Evolutionary conservation across 2,329 filamentous ascomycete species (phyloP), one percentile per base, ranked within the genome.

Genomic region (Aspergillus arachidicola): DNA sequence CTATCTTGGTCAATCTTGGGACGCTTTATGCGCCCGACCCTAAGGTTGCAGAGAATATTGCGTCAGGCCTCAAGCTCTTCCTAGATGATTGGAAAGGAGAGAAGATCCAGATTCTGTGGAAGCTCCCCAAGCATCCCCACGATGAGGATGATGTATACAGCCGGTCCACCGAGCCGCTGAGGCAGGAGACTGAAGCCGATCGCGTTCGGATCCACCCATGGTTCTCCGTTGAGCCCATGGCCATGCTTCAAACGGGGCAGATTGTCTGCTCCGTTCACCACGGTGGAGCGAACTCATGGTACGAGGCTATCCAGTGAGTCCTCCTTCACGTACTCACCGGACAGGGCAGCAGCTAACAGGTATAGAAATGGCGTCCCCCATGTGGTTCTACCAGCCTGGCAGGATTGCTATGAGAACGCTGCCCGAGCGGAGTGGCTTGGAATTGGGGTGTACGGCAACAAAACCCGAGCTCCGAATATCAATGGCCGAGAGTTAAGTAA

Each of bases 1-100:
- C 82, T 0, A 70, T 86, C 0, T 76, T 83, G n/a, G 75, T 86
- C 38, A 84, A 83, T 63, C 70, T 85, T 1, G 84, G 84, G 0
- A 81, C 82, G 0, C 73, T 79, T 3, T 70, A 74, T 54, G 68
- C 66, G 0, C 68, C 76, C 4, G 68, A 72, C 0, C 69, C 76
- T 3, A 68, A 73, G 0, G 74, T 80, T 54, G 80, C 79, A 0
- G 55, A 72, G 9, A 78, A 81, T 36, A 76, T 85, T 36, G 78
- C 79, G 0, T 54, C 48, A 0, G 79, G 78, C 0, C 43, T 85
- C 3, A 72, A 71, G 10, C 64, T 69, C 0, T 71, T 81, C 2
- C 69, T 85, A 0, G 70, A 78, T 9, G 56, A 60, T 0, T 68
- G 70, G 32, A 69, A 60, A 46, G 72, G 62, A 3, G 41, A 45